phyloP scores from a whole-genome alignment of 352 stramenopile genomes.

The Globisporangium mamillatum region DNA sequence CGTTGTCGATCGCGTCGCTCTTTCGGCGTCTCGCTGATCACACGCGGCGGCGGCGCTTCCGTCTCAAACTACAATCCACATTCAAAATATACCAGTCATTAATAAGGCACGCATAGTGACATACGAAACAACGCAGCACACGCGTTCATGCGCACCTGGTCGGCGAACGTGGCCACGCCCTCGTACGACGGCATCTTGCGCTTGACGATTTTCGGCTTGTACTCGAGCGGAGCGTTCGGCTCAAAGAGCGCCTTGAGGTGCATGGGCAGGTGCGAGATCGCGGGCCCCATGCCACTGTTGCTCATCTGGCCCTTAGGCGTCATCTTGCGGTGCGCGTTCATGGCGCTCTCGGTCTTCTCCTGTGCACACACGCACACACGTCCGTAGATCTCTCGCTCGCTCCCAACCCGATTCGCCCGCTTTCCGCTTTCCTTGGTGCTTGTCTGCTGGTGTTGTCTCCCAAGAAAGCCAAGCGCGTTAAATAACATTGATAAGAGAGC shows the following conservation, averaged over 20 bases:
- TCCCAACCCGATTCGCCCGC: background rate
- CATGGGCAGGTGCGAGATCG: constrained; percentile 74
- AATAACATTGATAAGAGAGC: background rate
- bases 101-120: background rate
- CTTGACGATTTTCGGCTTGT: constrained; percentile 72
- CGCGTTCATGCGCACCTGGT: constrained; percentile 21
- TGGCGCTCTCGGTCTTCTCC: background rate
- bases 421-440: background rate
- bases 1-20: constrained; percentile 63
- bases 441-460: background rate
- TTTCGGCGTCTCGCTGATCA: constrained; percentile 74
- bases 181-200: constrained; percentile 86
- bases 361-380: background rate
- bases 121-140: background rate
- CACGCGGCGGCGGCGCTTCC: constrained; percentile 48
- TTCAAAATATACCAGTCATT: background rate
- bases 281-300: constrained; percentile 81
- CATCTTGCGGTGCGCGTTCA: constrained; percentile 83
- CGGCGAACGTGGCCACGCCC: constrained; percentile 42
- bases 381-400: background rate
- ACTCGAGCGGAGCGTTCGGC: constrained; percentile 68
- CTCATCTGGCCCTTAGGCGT: constrained; percentile 89
- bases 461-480: background rate
- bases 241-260: constrained; percentile 84
- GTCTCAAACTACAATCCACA: constrained; percentile 47